Evolutionary conservation across 345 rosid species (phyloP), one percentile per base, ranked within the genome.

Genomic region (Gossypium bickii): DNA sequence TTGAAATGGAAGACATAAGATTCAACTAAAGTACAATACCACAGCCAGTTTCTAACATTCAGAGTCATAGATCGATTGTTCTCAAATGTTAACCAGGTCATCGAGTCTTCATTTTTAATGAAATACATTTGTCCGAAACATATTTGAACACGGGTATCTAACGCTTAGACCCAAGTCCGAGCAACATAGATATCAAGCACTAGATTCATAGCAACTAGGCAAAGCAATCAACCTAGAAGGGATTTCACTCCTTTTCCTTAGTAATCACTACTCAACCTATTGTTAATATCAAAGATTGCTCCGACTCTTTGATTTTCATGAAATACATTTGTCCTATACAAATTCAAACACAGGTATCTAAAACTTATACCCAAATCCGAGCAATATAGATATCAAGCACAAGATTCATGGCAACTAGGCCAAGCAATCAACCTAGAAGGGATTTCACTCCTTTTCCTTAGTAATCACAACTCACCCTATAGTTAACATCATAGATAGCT

Each of bases 1-100:
- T 22, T 49, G 59, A 76, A 71, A 61, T 20, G 52, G 67, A 1
- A 71, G 41, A 44, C 11, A 47, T 25, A 49, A 62, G 76, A 12
- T 1, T 70, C 1, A 75, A 48, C 9, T 29, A 38, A 9, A 74
- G 17, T 10, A 53, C 56, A 67, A 22, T 18, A 45, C 4, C 34
- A 43, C 51, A 58, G 49, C 74, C n/a, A 52, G 55, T 53, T 71
- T 34, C 53, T 57, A 71, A 29, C 17, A 55, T 29, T 15, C 49
- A 51, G 20, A 6, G 18, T 12, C 45, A 51, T 38, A 12, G 52
- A 65, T 25, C n/a, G 12, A 55, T 49, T 67, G 3, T 55, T 48
- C 29, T 6, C 47, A 29, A 24, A 72, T 45, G n/a, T 55, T 41
- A 55, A 71, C 10, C 64, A 0, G 51, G 52, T 56, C 34, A 56